These are phyloP conservation scores for Didymella arachidicola DNA, from an alignment of 2,329 filamentous ascomycete genomes.

Conservation along the genomic window DNA sequence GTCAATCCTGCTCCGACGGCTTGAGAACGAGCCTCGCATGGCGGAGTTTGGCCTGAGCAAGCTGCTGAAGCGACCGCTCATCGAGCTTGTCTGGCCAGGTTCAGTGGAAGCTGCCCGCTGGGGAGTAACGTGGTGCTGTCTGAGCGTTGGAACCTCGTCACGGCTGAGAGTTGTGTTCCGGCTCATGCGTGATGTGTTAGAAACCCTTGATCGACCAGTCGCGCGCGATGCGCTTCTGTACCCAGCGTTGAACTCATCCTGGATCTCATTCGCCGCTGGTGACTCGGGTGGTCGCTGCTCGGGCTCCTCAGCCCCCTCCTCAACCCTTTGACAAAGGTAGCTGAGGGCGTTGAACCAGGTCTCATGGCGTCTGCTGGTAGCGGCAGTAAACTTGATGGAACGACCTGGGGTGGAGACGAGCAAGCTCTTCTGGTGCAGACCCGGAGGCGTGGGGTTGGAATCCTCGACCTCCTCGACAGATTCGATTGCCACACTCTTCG, in stretches of 20 bases:
- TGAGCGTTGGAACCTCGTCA: conserved; percentile 55
- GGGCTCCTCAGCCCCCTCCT: conserved; percentile 52
- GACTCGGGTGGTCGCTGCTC: conserved; percentile 60
- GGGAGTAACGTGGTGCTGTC: conserved; percentile 51
- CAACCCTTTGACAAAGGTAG: conserved; percentile 83
- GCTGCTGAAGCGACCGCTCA: conserved; percentile 55
- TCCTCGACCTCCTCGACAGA: conserved; percentile 90
- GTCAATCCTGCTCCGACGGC: conserved; percentile 54
- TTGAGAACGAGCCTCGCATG: conserved; percentile 60
- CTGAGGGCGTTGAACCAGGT: conserved; percentile 98
- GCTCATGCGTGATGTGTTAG: conserved; percentile 82
- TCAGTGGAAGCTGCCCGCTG: conserved; percentile 44
- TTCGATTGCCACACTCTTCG: conserved; percentile 93
- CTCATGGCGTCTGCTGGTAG: conserved; percentile 92
- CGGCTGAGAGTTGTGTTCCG: conserved; percentile 52
- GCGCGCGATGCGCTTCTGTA: conserved; percentile 60
- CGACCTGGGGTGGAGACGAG: conserved; percentile 89
- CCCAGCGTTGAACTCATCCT: conserved; percentile 79
- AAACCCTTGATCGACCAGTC: conserved; percentile 63
- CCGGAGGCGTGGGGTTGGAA: conserved; percentile 93
- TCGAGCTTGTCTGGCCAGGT: conserved; percentile 49
- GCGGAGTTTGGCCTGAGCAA: conserved; percentile 55
- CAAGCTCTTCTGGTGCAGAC: conserved; percentile 91
- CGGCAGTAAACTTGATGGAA: conserved; percentile 90
- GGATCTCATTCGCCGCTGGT: conserved; percentile 66